Evolutionary conservation across 768 basidiomycete species (phyloP), one percentile per base, ranked within the genome.

Genomic region (Phlegmacium glaucopus): DNA sequence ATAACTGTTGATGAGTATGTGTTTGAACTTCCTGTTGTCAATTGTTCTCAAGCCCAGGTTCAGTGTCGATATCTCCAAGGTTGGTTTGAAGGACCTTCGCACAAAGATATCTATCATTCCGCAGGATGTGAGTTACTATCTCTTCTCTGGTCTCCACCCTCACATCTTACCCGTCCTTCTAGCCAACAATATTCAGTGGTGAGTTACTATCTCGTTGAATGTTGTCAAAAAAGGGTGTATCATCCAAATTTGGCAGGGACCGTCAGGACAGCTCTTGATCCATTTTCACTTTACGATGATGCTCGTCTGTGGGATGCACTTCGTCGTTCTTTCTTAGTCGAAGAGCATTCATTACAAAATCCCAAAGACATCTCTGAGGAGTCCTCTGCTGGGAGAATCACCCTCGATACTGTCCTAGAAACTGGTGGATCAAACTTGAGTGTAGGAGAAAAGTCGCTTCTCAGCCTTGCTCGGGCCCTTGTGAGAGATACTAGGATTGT

Each of bases 391-490:
- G 47, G 50, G 13, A 63, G 60, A 39, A 67, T 91, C 60, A 80
- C 78, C 3, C 74, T 94, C 9, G 90, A 93, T 58, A 83, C 81
- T n/a, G 68, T 75, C 1, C 76, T 93, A 25, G 89, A 90, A 35
- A 77, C 81, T 29, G 90, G 90, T 59, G 91, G 91, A 7, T 67
- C 69, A 7, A 90, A 90, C 53, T 55, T 90, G 51, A 85, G 83
- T 37, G 81, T 87, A 12, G 83, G 84, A 15, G 71, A 90, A 72
- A 69, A 87, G 44, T 84, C 81, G 6, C 67, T 92, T 17, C 80
- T 92, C 15, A 86, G 84, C 22, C 72, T 92, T 34, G 90, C 90
- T 26, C 75, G 90, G 29, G 90, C 90, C 2, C 68, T 93, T 11
- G 89, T 91, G 12, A 83, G 87, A 53, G 78, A 88, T 61, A 77